Base-by-base conservation (phyloP, 108 stramenopile species). In the Hondaea fermentalgiana region DNA sequence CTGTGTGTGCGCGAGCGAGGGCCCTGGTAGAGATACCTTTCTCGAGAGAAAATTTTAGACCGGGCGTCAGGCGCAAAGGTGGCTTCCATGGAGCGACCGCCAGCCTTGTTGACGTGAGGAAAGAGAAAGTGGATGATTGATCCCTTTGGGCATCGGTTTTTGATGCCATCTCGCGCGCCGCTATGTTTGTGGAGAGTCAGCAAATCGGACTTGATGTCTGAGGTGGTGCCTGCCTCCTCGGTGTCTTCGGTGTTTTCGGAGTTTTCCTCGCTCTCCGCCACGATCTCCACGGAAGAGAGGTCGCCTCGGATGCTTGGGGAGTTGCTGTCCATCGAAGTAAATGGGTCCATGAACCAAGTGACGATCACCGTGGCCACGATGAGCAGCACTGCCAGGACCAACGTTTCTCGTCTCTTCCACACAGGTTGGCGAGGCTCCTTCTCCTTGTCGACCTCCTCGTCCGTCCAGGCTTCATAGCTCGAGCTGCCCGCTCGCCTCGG, bases 71-170 rank as follows among this genome's bases (percentile, higher is more conserved):
- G 23, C 29, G 16, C 72, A 72, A 72, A 72, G 23, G 72, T 72
- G 28, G 72, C 72, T 42, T 72, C 72, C 23, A 72, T 29, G 35
- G 72, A 72, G 23, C 72, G 72, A 1, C 72, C 72, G 23, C 72
- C 72, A 42, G 72, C 72, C 72, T 72, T 72, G 72, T 72, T 72
- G 28, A 72, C 72, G 23, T 72, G 72, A 29, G 72, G 72, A 42
- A 72, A 72, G 28, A 72, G 59, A 59, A 59, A 59, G 59, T 59
- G 59, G 59, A 59, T 59, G 59, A 59, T 59, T 3, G 59, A 1
- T 3, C 59, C 59, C 59, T 59, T 59, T 59, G 59, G 59, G 3
- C 59, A 59, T 59, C 59, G 59, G 59, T 59, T 59, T 3, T 59
- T 59, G 59, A 59, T 59, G 59, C 59, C 59, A 3, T 59, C 3